phyloP scores from a whole-genome alignment of 257 asterid genomes.

The Fraxinus cuspidata region DNA sequence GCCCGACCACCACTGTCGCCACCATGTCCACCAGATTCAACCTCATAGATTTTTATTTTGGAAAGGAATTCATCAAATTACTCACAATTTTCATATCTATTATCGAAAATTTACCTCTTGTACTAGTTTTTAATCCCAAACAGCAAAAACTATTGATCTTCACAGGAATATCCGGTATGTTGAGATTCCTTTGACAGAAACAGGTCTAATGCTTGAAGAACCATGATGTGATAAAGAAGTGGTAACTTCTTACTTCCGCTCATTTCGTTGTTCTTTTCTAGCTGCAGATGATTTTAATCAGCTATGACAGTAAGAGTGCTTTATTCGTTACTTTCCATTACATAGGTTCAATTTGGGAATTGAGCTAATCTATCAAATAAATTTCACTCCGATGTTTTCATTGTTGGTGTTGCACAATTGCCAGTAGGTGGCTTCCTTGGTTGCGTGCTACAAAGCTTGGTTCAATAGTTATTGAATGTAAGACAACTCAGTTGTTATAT shows the following conservation, averaged over 20 bases:
- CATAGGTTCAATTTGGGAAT: background rate
- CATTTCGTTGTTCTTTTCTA: background rate
- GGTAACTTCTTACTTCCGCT: background rate
- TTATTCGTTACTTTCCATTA: background rate
- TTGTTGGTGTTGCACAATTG: slow-evolving; percentile 92
- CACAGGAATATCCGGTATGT: background rate
- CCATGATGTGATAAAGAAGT: too few relatives aligned
- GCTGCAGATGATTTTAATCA: slow-evolving; percentile 11
- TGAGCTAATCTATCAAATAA: background rate
- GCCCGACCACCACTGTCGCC: background rate
- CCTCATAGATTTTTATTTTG: background rate
- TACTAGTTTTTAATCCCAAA: background rate
- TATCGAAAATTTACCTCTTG: background rate
- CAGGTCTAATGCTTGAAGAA: too few relatives aligned
- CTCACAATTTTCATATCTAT: too few relatives aligned
- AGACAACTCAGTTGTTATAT: slow-evolving; percentile 22
- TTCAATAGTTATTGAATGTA: slow-evolving; percentile 73
- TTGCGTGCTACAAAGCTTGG: slow-evolving; percentile 86
- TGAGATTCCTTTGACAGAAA: too few relatives aligned
- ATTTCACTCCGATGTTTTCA: slow-evolving; percentile 67
- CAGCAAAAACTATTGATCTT: background rate
- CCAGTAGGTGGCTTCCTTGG: slow-evolving; percentile 87
- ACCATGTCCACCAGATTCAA: background rate
- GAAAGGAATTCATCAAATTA: too few relatives aligned
- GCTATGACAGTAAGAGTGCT: background rate